These are phyloP conservation scores for Rhodotorula sp. DNA, from an alignment of 1,284 basidiomycete species.

Conservation along the genomic window DNA sequence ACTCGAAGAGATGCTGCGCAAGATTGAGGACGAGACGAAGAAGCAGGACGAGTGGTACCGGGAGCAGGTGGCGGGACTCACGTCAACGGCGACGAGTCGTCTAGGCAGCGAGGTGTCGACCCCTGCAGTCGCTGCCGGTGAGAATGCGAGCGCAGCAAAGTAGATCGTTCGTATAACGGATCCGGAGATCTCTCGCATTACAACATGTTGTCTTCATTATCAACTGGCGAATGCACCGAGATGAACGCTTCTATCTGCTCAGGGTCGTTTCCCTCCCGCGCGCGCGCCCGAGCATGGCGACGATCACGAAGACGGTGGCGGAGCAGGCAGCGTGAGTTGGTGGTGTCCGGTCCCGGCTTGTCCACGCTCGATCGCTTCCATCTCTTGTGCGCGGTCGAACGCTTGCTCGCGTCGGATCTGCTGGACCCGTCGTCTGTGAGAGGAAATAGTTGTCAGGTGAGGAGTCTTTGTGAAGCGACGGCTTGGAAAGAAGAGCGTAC, in stretches of 20 bases:
- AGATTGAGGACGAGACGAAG: neutral
- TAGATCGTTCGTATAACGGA: neutral
- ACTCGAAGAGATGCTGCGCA: constrained; percentile 9
- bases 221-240: neutral
- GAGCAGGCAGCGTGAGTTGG: constrained; percentile 16
- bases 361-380: constrained; percentile 18
- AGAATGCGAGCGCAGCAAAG: neutral
- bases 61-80: neutral
- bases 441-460: too few relatives aligned
- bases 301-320: neutral
- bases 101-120: neutral
- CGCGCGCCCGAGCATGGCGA: neutral
- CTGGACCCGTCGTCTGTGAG: constrained; percentile 24
- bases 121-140: neutral
- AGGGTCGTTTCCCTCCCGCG: neutral
- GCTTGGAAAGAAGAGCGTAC: constrained; percentile 1
- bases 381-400: constrained; percentile 22
- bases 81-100: neutral
- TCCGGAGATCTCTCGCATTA: neutral
- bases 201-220: neutral
- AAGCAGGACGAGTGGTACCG: neutral
- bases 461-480: neutral
- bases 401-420: constrained; percentile 29
- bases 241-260: neutral
- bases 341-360: constrained; percentile 20